phyloP scores from a whole-genome alignment of 192 early-diverging fungal species.

The Thamnidium elegans region DNA sequence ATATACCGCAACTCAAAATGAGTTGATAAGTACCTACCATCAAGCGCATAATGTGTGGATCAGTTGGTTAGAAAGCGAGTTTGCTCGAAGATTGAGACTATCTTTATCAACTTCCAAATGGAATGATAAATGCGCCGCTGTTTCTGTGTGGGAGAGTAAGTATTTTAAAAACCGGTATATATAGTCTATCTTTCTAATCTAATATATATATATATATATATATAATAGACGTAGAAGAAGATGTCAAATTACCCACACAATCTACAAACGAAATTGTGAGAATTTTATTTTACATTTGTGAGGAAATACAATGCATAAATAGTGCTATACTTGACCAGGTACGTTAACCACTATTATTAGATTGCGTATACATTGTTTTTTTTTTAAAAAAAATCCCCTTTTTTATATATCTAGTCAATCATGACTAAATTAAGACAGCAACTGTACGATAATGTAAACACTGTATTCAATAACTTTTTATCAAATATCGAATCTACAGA shows the following conservation, averaged over 20 bases:
- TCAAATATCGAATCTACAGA: not conserved
- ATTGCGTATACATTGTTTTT: not conserved
- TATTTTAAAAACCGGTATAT: not conserved
- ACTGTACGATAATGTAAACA: not conserved
- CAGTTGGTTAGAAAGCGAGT: constrained; percentile 18
- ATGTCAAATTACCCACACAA: constrained; percentile 41
- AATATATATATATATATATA: not conserved
- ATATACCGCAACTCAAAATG: constrained; percentile 28
- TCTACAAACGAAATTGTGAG: constrained; percentile 40
- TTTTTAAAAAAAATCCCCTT: not conserved
- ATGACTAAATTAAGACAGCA: constrained; percentile 2
- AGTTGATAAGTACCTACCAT: constrained; percentile 37
- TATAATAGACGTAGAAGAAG: constrained; percentile 13
- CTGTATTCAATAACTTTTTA: constrained; percentile 7
- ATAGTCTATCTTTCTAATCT: too few relatives aligned
- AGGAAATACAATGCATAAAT: constrained; percentile 43
- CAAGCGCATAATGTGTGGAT: constrained; percentile 46
- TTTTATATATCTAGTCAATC: constrained; percentile 12
- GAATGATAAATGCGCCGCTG: constrained; percentile 40
- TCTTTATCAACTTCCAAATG: constrained; percentile 35
- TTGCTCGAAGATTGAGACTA: constrained; percentile 25
- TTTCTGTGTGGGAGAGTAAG: constrained; percentile 51
- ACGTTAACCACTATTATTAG: not conserved
- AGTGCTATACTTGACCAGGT: constrained; percentile 52
- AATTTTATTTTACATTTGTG: constrained; percentile 41